Evolutionary conservation across 192 early-diverging fungal species (phyloP), one percentile per base, ranked within the genome.

Genomic region (Rhizoclosmatium sp.): DNA sequence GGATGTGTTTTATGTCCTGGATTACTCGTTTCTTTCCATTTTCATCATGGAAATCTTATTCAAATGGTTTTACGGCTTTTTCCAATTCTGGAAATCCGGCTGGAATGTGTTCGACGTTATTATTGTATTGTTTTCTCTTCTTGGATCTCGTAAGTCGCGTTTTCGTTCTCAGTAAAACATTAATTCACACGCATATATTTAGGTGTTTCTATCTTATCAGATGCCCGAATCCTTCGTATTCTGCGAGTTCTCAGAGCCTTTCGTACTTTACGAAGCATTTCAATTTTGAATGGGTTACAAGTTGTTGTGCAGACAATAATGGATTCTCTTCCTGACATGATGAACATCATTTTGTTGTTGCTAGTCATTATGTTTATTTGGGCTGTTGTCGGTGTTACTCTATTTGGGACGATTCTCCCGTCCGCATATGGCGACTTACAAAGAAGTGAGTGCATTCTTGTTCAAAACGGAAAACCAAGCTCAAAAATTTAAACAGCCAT

Each of bases 311-410:
- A 75, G 31, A 83, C 80, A 3, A 80, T 86, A 21, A 12, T 81
- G 3, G 80, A 83, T 39, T 85, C 83, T 5, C 65, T 81, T 66
- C 68, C 77, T 16, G 85, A 86, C 67, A 82, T 86, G 75, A 58
- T 76, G 47, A 86, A 82, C 54, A 83, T 86, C 41, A 78, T 65
- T n/a, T 42, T 86, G 7, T 65, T 86, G 16, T 72, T 84, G 4
- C 45, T 84, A 3, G 74, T 80, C 2, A 48, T 84, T 40, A 84
- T 82, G 83, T 82, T 82, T 47, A 84, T 84, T 46, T 84, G 80
- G 70, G 76, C 83, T 40, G 83, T 86, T 1, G 71, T 84, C 5
- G 85, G 80, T 14, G 77, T 84, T 16, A 84, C 85, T n/a, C 65
- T 83, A 3, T 86, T 86, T 76, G 49, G 76, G 14, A 46, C 79